These are phyloP conservation scores for Pseudogymnoascus sp. DNA, from an alignment of 2,329 filamentous ascomycete genomes.

Conservation along the genomic window DNA sequence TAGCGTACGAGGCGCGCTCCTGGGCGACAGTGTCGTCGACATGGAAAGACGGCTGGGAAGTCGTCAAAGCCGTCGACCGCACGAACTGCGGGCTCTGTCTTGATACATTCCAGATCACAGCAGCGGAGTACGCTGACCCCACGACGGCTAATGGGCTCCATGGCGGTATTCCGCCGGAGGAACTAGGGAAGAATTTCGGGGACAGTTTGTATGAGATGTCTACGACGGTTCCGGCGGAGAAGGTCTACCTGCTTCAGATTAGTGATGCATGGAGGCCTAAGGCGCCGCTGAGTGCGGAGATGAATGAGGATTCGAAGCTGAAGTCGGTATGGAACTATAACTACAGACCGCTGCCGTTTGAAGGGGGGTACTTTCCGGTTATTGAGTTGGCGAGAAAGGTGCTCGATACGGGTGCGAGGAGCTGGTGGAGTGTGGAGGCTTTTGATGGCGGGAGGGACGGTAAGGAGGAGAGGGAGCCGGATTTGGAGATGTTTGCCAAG, in stretches of 20 bases:
- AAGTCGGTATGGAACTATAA: constrained; percentile 64
- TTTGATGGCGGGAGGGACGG: constrained; percentile 55
- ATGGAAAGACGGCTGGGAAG: constrained; percentile 64
- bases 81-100: constrained; percentile 66
- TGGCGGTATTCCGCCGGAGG: constrained; percentile 30
- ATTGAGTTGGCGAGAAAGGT: constrained; percentile 57
- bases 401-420: constrained; percentile 55
- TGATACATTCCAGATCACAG: constrained; percentile 69
- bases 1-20: constrained; percentile 79
- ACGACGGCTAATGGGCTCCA: constrained; percentile 51
- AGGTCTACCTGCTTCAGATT: constrained; percentile 68
- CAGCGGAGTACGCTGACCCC: constrained; percentile 66
- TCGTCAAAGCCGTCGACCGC: constrained; percentile 54
- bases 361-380: constrained; percentile 64
- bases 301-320: constrained; percentile 47
- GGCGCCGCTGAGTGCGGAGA: constrained; percentile 43
- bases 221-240: constrained; percentile 52
- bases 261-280: constrained; percentile 62
- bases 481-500: constrained; percentile 40
- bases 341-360: constrained; percentile 59
- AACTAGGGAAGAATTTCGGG: constrained; percentile 43
- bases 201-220: constrained; percentile 49
- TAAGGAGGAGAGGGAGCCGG: constrained; percentile 42
- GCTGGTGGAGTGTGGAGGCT: constrained; percentile 61
- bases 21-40: constrained; percentile 63